These are phyloP conservation scores for Syncephalastrum sp. DNA, from an alignment of 371 early-diverging fungal species.

Conservation along the genomic window DNA sequence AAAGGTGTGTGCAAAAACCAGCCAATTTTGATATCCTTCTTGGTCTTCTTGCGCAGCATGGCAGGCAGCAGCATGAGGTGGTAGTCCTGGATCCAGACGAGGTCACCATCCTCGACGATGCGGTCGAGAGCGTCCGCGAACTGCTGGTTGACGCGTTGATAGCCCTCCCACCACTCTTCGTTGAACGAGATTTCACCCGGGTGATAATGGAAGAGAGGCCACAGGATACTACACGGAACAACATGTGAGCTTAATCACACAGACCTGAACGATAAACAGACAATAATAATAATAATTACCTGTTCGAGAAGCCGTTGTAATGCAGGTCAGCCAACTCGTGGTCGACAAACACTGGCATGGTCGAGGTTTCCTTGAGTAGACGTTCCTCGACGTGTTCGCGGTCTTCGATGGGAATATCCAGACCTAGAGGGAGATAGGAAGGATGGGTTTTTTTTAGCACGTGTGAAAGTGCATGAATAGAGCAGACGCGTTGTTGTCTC, in stretches of 20 bases:
- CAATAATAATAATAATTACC: slow-evolving; percentile 16
- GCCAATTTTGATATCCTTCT: slow-evolving; percentile 88
- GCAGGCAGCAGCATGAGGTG: slow-evolving; percentile 97
- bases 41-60: slow-evolving; percentile 60
- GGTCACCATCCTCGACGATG: slow-evolving; percentile 87
- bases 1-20: slow-evolving; percentile 99
- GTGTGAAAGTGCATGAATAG: background rate
- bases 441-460: background rate
- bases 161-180: slow-evolving; percentile 94
- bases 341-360: slow-evolving; percentile 95
- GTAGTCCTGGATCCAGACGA: slow-evolving; percentile 99
- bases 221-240: slow-evolving; percentile 71
- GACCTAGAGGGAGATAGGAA: slow-evolving; percentile 39
- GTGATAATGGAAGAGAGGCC: slow-evolving; percentile 99
- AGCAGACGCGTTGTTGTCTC: slow-evolving; percentile 36
- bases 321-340: slow-evolving; percentile 96
- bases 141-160: slow-evolving; percentile 86
- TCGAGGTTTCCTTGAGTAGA: slow-evolving; percentile 80
- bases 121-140: slow-evolving; percentile 90
- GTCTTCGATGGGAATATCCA: slow-evolving; percentile 86
- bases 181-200: slow-evolving; percentile 95
- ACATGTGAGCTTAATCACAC: background rate
- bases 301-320: slow-evolving; percentile 99
- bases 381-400: slow-evolving; percentile 70
- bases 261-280: background rate